phyloP scores from a whole-genome alignment of 306 rosid genomes.

The Begonia peltatifolia region DNA sequence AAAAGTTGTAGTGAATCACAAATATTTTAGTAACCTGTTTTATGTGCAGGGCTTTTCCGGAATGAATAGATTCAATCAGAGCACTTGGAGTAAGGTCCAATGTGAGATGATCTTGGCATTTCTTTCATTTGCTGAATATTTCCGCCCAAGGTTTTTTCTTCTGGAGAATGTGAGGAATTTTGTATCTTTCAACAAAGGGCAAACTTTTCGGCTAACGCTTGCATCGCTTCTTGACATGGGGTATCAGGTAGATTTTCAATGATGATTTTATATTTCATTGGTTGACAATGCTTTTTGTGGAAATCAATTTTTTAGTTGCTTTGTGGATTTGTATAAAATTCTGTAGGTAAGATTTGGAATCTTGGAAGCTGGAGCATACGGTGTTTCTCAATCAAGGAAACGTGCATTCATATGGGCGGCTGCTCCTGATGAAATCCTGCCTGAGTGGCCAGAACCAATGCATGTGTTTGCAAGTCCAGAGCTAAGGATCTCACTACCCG shows the following conservation, averaged over 20 bases:
- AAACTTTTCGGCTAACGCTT: conserved; percentile 75
- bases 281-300: not conserved
- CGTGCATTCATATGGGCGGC: conserved; percentile 99
- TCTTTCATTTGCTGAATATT: conserved; percentile 89
- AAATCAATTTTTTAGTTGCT: not conserved
- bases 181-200: conserved; percentile 86
- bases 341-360: conserved; percentile 89
- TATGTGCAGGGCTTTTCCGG: conserved; percentile 87
- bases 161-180: conserved; percentile 94
- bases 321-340: conserved; percentile 7
- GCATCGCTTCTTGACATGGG: conserved; percentile 98
- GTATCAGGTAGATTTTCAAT: conserved; percentile 50
- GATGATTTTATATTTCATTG: not conserved
- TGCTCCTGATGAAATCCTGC: conserved; percentile 73
- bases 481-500: conserved; percentile 48
- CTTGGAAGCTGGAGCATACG: conserved; percentile 92
- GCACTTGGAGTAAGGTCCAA: conserved; percentile 98
- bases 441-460: conserved; percentile 99
- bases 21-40: not conserved
- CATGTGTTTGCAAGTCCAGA: conserved; percentile 83
- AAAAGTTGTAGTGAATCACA: too few relatives aligned
- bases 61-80: conserved; percentile 82
- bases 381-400: conserved; percentile 92
- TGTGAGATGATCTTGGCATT: conserved; percentile 96
- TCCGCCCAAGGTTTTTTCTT: conserved; percentile 87